Evolutionary conservation across 805 yeast genomes (phyloP).

Genomic region (Ogataea paraovalis): DNA sequence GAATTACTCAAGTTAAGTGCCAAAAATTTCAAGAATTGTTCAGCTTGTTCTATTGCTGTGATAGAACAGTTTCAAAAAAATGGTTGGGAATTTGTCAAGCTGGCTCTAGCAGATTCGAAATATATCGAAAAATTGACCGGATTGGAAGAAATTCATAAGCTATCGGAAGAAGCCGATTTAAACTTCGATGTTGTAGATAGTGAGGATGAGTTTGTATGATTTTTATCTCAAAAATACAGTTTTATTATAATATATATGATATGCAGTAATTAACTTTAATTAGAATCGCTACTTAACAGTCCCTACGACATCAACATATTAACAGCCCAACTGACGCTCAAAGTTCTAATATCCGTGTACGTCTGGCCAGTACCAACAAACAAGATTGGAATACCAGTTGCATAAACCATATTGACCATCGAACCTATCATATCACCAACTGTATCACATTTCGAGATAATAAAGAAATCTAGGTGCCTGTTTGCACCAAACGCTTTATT

Average conservation of each 20-base stretch:
- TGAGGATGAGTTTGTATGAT: constrained; percentile 29
- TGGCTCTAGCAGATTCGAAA: constrained; percentile 61
- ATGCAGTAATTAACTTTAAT: background rate
- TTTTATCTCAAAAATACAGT: too few species aligned
- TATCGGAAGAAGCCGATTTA: constrained; percentile 54
- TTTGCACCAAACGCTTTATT: constrained; percentile 87
- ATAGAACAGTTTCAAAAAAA: constrained; percentile 42
- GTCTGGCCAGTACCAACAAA: constrained; percentile 98
- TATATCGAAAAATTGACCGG: constrained; percentile 81
- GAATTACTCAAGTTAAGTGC: constrained; percentile 62
- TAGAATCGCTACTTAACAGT: background rate
- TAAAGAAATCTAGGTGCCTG: constrained; percentile 81
- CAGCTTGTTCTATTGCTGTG: constrained; percentile 76
- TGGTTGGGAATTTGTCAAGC: constrained; percentile 80
- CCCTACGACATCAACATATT: constrained; percentile 63
- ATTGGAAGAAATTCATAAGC: constrained; percentile 62
- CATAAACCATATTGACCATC: constrained; percentile 95
- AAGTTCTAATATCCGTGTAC: constrained; percentile 85
- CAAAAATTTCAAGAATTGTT: constrained; percentile 72
- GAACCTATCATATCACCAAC: constrained; percentile 96
- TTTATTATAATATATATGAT: background rate
- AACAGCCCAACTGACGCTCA: constrained; percentile 92
- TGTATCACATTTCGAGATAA: constrained; percentile 92
- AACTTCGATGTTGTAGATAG: constrained; percentile 38
- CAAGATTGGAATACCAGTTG: constrained; percentile 90